phyloP scores from a whole-genome alignment of 352 stramenopile genomes.

The Phytophthora fragariae region DNA sequence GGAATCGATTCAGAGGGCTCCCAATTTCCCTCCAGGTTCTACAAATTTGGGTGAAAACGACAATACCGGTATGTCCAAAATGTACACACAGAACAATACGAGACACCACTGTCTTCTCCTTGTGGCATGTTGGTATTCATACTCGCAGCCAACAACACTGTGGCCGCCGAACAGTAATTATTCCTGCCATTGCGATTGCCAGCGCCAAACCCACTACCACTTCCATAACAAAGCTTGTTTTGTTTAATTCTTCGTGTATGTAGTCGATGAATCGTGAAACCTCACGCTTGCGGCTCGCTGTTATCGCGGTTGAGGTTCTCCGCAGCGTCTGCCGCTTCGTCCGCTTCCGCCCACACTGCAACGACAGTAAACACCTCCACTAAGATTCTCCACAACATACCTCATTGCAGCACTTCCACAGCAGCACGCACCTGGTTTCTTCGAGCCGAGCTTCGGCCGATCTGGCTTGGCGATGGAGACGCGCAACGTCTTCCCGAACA shows the following conservation, averaged over 20 bases:
- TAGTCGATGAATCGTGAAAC: background rate
- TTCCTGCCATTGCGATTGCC: too few relatives aligned
- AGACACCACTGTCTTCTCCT: too few relatives aligned
- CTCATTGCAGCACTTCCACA: background rate
- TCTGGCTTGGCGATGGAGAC: conserved; percentile 93
- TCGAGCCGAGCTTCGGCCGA: conserved; percentile 72
- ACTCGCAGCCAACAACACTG: too few relatives aligned
- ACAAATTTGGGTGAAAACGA: too few relatives aligned
- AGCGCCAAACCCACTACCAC: background rate
- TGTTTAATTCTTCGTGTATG: background rate
- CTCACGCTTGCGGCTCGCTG: conserved; percentile 15
- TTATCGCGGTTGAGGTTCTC: conserved; percentile 18
- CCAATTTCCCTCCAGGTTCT: too few relatives aligned
- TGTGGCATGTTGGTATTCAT: too few relatives aligned
- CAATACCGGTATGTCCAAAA: too few relatives aligned
- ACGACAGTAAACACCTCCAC: conserved; percentile 3
- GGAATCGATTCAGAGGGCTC: too few relatives aligned
- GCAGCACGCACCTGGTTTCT: conserved; percentile 69
- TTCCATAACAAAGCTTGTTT: background rate
- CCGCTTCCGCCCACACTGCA: conserved; percentile 73
- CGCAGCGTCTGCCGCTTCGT: conserved; percentile 34
- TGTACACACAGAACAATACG: too few relatives aligned
- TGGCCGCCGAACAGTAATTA: too few relatives aligned
- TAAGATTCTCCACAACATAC: background rate
- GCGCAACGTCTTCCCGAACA: conserved; percentile 92